Evolutionary conservation across 2,329 filamentous ascomycete genomes (phyloP), one percentile per base, ranked within the genome.

Genomic region (Colletotrichum musicola): DNA sequence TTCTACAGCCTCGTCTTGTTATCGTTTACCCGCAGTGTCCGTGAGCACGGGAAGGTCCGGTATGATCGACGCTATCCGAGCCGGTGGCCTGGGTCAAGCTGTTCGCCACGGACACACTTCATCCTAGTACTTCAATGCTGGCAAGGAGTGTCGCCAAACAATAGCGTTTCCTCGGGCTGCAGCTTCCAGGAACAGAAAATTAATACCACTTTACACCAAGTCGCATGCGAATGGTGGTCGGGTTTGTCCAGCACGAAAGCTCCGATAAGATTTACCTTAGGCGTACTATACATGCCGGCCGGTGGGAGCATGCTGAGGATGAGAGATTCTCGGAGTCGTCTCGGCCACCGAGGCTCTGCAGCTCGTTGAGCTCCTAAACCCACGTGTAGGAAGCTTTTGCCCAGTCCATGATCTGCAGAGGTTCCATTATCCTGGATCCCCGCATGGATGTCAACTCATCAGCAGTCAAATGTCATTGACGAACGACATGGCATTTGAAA

Each of bases 401-500:
- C 47, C 9, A n/a, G 30, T 10, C 30, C 38, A 54, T 58, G 53
- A 54, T 44, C 40, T 54, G 18, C 60, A 49, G 46, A 53, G n/a
- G 53, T 47, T 47, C 4, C 46, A 22, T 13, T 10, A 54, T 27
- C 42, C 42, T 42, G 46, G n/a, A 58, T 30, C 30, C 60, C 44
- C 16, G 40, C 22, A 25, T 20, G 20, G 16, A 30, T 42, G 64
- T 27, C 51, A 57, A 51, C 46, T 20, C 44, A 38, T 47, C 20
- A 18, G 20, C 38, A 14, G 20, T n/a, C 38, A 27, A 62, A 42
- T 54, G 35, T 50, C 27, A 53, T 58, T 18, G 46, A 58, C 20
- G 47, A 58, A 64, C 60, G 61, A 63, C 63, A 40, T 49, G 13
- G n/a, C 3, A 49, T 61, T n/a, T 35, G 42, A 49, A 56, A 62